These are phyloP conservation scores for Didymella pinodella DNA, from an alignment of 2,329 filamentous ascomycete species.

Conservation along the genomic window DNA sequence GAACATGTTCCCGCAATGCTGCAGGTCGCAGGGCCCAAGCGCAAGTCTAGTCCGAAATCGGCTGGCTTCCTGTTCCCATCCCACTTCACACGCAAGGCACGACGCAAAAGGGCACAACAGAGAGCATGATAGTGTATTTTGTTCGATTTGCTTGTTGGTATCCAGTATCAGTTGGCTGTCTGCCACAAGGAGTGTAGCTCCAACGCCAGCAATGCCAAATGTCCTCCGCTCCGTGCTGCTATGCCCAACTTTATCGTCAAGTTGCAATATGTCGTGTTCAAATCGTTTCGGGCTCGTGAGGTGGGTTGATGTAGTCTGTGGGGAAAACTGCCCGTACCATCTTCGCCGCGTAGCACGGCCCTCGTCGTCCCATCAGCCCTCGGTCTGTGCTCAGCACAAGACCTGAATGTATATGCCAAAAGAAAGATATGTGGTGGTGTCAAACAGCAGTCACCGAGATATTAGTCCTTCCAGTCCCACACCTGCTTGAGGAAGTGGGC, in stretches of 20 bases:
- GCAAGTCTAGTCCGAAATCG: conserved; percentile 12
- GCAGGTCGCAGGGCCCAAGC: conserved; percentile 8
- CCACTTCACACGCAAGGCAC: conserved; percentile 12
- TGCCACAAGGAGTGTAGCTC: conserved; percentile 32
- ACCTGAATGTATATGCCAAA: conserved; percentile 39
- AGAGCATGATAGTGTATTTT: conserved; percentile 1
- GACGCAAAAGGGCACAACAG: background rate
- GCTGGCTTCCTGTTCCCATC: conserved; percentile 1
- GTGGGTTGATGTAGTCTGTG: background rate
- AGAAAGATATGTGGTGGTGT: conserved; percentile 25
- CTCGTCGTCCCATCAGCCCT: conserved; percentile 25
- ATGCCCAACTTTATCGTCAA: conserved; percentile 11
- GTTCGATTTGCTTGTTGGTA: conserved; percentile 24
- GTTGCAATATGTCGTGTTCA: conserved; percentile 11
- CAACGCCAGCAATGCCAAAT: conserved; percentile 46
- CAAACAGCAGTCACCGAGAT: conserved; percentile 6
- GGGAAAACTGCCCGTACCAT: background rate
- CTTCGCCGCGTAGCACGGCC: background rate
- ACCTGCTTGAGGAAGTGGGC: conserved; percentile 90
- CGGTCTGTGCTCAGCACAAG: conserved; percentile 49
- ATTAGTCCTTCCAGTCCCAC: conserved; percentile 89
- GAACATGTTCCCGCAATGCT: conserved; percentile 13
- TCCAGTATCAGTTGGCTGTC: conserved; percentile 27
- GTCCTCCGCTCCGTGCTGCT: conserved; percentile 20
- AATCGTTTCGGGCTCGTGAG: conserved; percentile 9